Evolutionary conservation across 2,329 filamentous ascomycete species (phyloP).

Genomic region (Nannizzia gypsea): DNA sequence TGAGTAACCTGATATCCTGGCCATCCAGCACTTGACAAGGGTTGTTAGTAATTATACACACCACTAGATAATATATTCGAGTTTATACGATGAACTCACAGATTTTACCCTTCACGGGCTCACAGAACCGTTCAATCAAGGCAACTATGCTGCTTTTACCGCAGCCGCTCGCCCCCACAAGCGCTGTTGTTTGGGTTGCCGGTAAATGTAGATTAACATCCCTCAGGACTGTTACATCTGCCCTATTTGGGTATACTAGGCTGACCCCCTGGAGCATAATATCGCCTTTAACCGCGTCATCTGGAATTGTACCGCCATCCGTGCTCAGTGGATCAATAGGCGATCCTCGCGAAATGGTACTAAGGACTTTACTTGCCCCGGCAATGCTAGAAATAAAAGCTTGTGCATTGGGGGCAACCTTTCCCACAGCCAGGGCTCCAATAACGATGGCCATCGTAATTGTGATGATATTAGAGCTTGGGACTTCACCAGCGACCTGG

Average conservation of each 20-base stretch:
- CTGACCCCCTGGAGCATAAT: slow-evolving; percentile 60
- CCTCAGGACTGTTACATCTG: slow-evolving; percentile 30
- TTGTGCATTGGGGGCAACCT: slow-evolving; percentile 63
- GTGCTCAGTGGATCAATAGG: slow-evolving; percentile 59
- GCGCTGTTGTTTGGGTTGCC: slow-evolving; percentile 36
- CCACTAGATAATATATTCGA: no score
- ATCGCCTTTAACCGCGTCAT: slow-evolving; percentile 55
- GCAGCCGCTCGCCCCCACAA: slow-evolving; percentile 28
- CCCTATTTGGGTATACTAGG: slow-evolving; percentile 27
- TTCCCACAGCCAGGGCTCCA: slow-evolving; percentile 69
- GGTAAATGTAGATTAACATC: slow-evolving; percentile 26
- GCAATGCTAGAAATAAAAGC: slow-evolving; percentile 63
- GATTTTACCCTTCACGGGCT: slow-evolving; percentile 17
- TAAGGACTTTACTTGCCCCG: slow-evolving; percentile 70
- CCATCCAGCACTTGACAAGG: slow-evolving; percentile 25
- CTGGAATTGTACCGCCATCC: slow-evolving; percentile 53
- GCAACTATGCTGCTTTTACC: slow-evolving; percentile 37
- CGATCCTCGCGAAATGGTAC: slow-evolving; percentile 67
- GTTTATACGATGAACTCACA: no score
- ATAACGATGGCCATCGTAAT: slow-evolving; percentile 75
- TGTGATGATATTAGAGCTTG: slow-evolving; percentile 55
- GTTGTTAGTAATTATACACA: no score
- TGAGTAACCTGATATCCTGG: slow-evolving; percentile 24
- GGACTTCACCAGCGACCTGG: slow-evolving; percentile 49
- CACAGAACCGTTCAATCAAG: slow-evolving; percentile 50